Base-by-base conservation (phyloP, 805 yeast species). In the Candida easanensis region DNA sequence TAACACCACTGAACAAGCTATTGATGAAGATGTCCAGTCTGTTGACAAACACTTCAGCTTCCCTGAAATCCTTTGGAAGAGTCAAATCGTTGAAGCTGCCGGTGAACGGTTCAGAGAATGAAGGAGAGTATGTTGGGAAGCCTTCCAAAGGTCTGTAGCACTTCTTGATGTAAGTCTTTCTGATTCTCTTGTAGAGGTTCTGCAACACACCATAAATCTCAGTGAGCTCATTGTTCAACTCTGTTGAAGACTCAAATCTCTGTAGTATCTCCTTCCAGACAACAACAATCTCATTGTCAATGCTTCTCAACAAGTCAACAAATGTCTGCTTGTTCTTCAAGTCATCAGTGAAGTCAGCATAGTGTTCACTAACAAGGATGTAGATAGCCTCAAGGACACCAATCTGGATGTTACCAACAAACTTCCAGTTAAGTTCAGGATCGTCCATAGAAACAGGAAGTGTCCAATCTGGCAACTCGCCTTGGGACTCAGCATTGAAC, bases 351-450 rank as follows among this genome's bases (percentile, higher is more conserved):
- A 90, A 87, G 58, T 87, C 93, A 22, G 76, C 64, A 60, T 83
- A 89, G 58, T 84, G 87, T 51, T 83, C 82, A 36, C 78, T 73
- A 17, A 88, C 78, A 61, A 95, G 73, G 23, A 83, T 74, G 34
- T 80, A 73, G 44, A 88, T 66, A 0, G 88, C 87, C 58, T 87
- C 95, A 46, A 89, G 68, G 25, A 89, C 79, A 32, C 95, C 95
- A 30, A 84, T 71, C 58, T 89, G 93, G 33, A 90, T 85, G 56
- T 82, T 87, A 10, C 84, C 80, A 35, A 87, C 80, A 42, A 79
- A 73, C 35, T 73, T 74, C 73, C 83, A 80, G 52, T 83, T 84
- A 26, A 84, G 70, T 3, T 74, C 74, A 0, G 73, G 66, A 21
- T 75, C 67, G 34, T 69, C 68, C 4, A 64, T 39, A 8, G 57